Evolutionary conservation across 176 grass and related monocot species (phyloP).

Genomic region (Hordeum vulgare): MorexV3_pseudomolecules_assembly NC_058519.1:573818125-573818624

Average conservation of each 20-base stretch:
- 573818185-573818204: not conserved
- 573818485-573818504: slow-evolving; percentile 67
- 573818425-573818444: slow-evolving; percentile 29
- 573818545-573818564: slow-evolving; percentile 74
- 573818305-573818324: not conserved
- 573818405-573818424: not conserved
- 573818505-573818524: slow-evolving; percentile 67
- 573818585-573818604: slow-evolving; percentile 55
- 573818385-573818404: not conserved
- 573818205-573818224: not conserved
- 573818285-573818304: not conserved
- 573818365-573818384: not conserved
- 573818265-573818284: not conserved
- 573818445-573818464: slow-evolving; percentile 72
- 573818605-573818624: slow-evolving; percentile 45
- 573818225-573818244: not conserved
- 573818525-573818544: slow-evolving; percentile 80
- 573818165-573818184: not conserved
- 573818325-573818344: not conserved
- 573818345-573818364: not conserved
- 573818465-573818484: slow-evolving; percentile 77
- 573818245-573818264: not conserved
- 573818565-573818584: slow-evolving; percentile 59
- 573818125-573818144: not conserved
- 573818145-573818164: not conserved